A percentile compares a stretch with the other conserved stretches of the same genome.
Evolutionary conservation across 306 rosid genomes (phyloP).

Genomic region (Arachis hypogaea): DNA sequence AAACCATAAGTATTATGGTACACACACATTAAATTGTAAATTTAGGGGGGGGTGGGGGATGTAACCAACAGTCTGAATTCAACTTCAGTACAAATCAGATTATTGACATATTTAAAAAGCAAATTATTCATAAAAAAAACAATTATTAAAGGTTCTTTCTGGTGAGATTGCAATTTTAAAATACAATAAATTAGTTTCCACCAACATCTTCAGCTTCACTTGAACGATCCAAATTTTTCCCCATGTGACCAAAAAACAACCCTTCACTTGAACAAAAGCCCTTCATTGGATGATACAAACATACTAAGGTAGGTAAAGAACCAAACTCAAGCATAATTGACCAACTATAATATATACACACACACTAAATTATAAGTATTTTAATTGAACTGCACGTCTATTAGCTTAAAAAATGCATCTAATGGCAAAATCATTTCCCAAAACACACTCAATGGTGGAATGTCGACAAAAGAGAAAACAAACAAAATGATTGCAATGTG

Average conservation of each 20-base stretch:
- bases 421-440: constrained; percentile 21
- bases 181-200: neutral
- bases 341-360: constrained; percentile 4
- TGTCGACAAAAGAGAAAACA: constrained; percentile 14
- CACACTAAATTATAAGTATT: neutral
- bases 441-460: constrained; percentile 19
- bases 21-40: constrained; percentile 6
- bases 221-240: constrained; percentile 3
- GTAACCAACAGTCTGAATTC: constrained; percentile 12
- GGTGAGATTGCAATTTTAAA: neutral
- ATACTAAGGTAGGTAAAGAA: constrained; percentile 12
- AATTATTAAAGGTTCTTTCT: neutral
- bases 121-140: neutral
- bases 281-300: neutral
- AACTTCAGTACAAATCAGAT: constrained; percentile 23
- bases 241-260: neutral
- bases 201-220: neutral
- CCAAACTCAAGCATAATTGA: constrained; percentile 20
- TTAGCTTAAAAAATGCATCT: neutral
- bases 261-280: constrained; percentile 15
- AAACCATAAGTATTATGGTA: constrained; percentile 31
- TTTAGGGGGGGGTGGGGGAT: neutral
- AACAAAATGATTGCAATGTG: constrained; percentile 15
- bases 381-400: neutral
- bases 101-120: constrained; percentile 1